A percentile compares a stretch with the other conserved stretches of the same genome.
These are phyloP conservation scores for Talaromyces islandicus DNA, from an alignment of 2,329 filamentous ascomycete genomes.

Conservation along the genomic window DNA sequence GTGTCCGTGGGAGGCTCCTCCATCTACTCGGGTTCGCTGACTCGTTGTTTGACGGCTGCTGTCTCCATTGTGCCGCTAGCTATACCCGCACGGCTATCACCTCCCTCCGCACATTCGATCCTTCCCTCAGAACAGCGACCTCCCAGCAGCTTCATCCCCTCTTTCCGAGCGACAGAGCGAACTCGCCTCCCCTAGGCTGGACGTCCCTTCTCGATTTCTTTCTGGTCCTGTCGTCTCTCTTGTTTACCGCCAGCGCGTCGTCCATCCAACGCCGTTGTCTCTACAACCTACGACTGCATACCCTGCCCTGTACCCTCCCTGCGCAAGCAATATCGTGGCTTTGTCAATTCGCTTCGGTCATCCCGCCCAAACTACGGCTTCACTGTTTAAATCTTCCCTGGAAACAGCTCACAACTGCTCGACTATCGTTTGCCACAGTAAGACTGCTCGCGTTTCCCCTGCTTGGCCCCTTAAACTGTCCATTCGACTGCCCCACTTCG, in stretches of 20 bases:
- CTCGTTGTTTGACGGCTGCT: background rate
- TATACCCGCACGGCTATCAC: background rate
- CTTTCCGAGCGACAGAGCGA: slow-evolving; percentile 1
- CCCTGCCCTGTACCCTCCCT: background rate
- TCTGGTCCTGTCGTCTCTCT: background rate
- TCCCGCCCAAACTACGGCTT: slow-evolving; percentile 1
- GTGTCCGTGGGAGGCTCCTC: slow-evolving; percentile 13
- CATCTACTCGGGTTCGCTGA: slow-evolving; percentile 15
- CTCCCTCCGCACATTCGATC: slow-evolving; percentile 15
- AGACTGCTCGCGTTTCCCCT: background rate
- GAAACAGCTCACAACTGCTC: slow-evolving; percentile 1
- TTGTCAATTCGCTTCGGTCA: slow-evolving; percentile 8
- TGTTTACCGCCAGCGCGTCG: background rate
- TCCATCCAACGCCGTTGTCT: background rate
- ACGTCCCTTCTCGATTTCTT: background rate
- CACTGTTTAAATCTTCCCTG: background rate
- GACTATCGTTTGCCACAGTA: slow-evolving; percentile 7
- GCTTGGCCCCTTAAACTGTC: slow-evolving; percentile 1
- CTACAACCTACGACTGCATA: background rate
- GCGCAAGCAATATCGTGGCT: background rate
- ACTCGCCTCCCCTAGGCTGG: background rate
- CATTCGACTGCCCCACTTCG: background rate
- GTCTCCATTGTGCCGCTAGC: background rate
- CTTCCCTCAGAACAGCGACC: slow-evolving; percentile 12
- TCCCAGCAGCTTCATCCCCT: slow-evolving; percentile 6